Evolutionary conservation across 2,329 filamentous ascomycete species (phyloP).

Genomic region (Monilinia aucupariae): DNA sequence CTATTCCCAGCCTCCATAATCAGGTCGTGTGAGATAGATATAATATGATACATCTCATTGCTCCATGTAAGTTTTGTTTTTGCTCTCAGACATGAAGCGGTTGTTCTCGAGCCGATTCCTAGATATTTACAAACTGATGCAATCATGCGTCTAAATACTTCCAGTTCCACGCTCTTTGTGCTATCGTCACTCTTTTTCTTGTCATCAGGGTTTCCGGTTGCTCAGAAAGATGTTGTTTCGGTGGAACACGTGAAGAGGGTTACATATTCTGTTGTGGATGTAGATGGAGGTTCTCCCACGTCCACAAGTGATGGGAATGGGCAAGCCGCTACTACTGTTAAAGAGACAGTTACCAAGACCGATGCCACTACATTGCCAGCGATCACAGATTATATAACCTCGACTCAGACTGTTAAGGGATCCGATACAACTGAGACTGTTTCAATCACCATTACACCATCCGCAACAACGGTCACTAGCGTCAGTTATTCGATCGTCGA

Average conservation of each 20-base stretch:
- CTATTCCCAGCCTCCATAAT: slow-evolving; percentile 29
- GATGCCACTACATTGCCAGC: slow-evolving; percentile 23
- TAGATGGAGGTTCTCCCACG: slow-evolving; percentile 33
- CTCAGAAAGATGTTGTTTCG: slow-evolving; percentile 17
- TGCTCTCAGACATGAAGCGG: slow-evolving; percentile 9
- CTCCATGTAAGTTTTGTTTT: slow-evolving; percentile 19
- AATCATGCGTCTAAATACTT: slow-evolving; percentile 30
- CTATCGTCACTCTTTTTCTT: slow-evolving; percentile 28
- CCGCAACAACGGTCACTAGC: slow-evolving; percentile 24
- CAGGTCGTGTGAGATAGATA: slow-evolving; percentile 19
- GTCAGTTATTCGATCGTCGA: slow-evolving; percentile 32
- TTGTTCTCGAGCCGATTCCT: slow-evolving; percentile 2
- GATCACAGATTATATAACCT: slow-evolving; percentile 20
- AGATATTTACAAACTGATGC: slow-evolving; percentile 1
- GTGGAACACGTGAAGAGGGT: slow-evolving; percentile 25
- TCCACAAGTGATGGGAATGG: slow-evolving; percentile 16
- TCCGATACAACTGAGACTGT: slow-evolving; percentile 29
- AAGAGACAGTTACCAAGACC: slow-evolving; percentile 26
- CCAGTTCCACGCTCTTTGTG: slow-evolving; percentile 26
- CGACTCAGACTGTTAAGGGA: slow-evolving; percentile 27
- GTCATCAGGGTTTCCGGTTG: slow-evolving; percentile 27
- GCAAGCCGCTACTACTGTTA: slow-evolving; percentile 20
- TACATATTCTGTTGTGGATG: slow-evolving; percentile 35
- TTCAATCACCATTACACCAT: slow-evolving; percentile 27
- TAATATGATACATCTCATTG: slow-evolving; percentile 21